Percentiles rank a stretch among this genome's conserved stretches.
Evolutionary conservation across 2,329 filamentous ascomycete species (phyloP).

Genomic region (Fusarium camptoceras): DNA sequence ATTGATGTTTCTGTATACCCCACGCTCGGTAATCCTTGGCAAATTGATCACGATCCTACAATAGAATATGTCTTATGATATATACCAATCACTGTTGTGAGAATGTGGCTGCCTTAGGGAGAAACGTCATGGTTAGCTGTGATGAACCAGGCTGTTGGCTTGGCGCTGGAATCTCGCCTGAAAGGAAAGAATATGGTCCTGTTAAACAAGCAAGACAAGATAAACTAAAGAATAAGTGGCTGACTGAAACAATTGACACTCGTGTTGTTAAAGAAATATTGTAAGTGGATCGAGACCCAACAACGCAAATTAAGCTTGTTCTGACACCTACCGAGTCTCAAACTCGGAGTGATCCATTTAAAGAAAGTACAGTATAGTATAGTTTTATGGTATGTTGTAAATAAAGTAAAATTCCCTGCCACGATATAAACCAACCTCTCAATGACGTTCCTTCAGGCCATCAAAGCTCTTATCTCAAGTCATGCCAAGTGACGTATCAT

Average conservation of each 20-base stretch:
- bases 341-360: neutral
- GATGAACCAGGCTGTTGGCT: constrained; percentile 2
- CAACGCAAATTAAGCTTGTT: constrained; percentile 4
- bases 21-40: constrained; percentile 16
- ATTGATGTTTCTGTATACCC: neutral
- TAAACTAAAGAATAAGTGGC: neutral
- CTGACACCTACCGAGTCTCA: neutral
- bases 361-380: neutral
- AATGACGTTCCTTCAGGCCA: neutral
- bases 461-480: neutral
- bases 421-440: neutral
- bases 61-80: neutral
- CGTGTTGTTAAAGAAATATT: neutral
- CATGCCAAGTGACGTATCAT: constrained; percentile 6
- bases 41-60: neutral
- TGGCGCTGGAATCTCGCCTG: constrained; percentile 5
- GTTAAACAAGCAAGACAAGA: neutral
- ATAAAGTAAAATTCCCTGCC: constrained; percentile 1
- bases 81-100: constrained; percentile 6
- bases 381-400: neutral
- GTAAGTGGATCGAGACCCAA: neutral
- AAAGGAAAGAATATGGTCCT: neutral
- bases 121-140: constrained; percentile 5
- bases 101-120: constrained; percentile 26
- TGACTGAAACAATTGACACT: neutral